phyloP scores from a whole-genome alignment of 2,329 filamentous ascomycete genomes.

The Zarea fungicola region DNA sequence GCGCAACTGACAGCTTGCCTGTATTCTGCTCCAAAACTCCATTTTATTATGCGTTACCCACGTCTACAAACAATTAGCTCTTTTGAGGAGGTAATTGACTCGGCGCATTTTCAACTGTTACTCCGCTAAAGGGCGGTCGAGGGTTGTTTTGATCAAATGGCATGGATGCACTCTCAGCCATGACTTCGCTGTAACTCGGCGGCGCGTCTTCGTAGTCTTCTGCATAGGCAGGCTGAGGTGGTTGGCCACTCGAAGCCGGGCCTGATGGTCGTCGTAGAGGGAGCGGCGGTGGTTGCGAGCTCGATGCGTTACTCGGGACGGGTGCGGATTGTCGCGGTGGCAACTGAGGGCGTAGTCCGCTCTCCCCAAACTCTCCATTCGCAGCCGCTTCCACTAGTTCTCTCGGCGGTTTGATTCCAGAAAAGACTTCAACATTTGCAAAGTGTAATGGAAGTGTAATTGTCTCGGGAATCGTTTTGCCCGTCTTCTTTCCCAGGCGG shows the following conservation, averaged over 20 bases:
- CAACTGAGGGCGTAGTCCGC: slow-evolving; percentile 22
- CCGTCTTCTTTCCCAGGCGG: slow-evolving; percentile 58
- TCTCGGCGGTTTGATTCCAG: slow-evolving; percentile 76
- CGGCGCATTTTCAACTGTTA: slow-evolving; percentile 56
- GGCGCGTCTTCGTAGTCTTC: slow-evolving; percentile 69
- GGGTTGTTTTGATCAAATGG: slow-evolving; percentile 59
- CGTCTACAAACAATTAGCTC: no score
- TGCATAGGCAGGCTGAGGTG: slow-evolving; percentile 46
- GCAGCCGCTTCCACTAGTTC: slow-evolving; percentile 62
- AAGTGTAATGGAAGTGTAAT: slow-evolving; percentile 76
- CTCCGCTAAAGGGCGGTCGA: slow-evolving; percentile 62
- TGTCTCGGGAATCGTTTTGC: slow-evolving; percentile 52
- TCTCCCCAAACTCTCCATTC: slow-evolving; percentile 33
- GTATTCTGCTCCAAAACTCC: background rate
- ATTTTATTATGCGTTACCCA: no score
- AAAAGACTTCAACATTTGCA: slow-evolving; percentile 70
- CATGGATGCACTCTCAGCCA: slow-evolving; percentile 67
- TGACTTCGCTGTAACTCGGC: slow-evolving; percentile 89
- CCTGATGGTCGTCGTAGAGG: slow-evolving; percentile 34
- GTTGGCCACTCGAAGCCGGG: slow-evolving; percentile 53
- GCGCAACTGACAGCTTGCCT: no score
- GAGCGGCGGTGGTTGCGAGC: slow-evolving; percentile 18
- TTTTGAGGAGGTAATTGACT: slow-evolving; percentile 43
- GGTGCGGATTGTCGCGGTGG: slow-evolving; percentile 16
- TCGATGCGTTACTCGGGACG: background rate